Evolutionary conservation across 768 basidiomycete species (phyloP).

Genomic region (Fomitopsis serialis): DNA sequence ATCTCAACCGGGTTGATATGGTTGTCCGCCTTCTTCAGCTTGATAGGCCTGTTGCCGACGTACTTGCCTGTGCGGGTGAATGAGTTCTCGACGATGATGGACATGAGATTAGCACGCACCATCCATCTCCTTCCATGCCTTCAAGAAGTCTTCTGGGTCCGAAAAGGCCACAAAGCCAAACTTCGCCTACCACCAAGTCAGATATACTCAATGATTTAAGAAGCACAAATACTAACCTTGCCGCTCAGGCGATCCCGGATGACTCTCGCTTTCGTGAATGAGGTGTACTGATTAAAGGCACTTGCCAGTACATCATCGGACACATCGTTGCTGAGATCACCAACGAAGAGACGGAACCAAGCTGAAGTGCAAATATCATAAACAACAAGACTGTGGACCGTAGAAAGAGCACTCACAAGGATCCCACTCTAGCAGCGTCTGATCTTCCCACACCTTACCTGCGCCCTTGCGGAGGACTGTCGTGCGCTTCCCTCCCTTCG

Average conservation of each 20-base stretch:
- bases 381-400: background rate
- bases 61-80: conserved; percentile 70
- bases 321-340: conserved; percentile 97
- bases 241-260: conserved; percentile 91
- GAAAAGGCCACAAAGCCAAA: conserved; percentile 97
- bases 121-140: conserved; percentile 99
- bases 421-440: conserved; percentile 96
- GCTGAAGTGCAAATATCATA: conserved; percentile 39
- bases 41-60: conserved; percentile 96
- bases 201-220: background rate
- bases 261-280: conserved; percentile 93
- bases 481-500: conserved; percentile 86
- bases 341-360: conserved; percentile 97
- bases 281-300: conserved; percentile 90
- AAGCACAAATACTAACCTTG: conserved; percentile 51
- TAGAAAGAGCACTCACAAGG: conserved; percentile 56
- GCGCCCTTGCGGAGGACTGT: conserved; percentile 95
- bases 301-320: conserved; percentile 91
- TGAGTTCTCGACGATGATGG: background rate
- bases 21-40: conserved; percentile 90
- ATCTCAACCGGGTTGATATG: conserved; percentile 90
- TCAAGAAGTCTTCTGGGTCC: conserved; percentile 97
- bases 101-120: conserved; percentile 43
- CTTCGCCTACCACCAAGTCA: conserved; percentile 60
- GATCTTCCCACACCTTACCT: conserved; percentile 98